A percentile compares a stretch with the other conserved stretches of the same genome.
Conservation (phyloP, 371 early-diverging fungal species). For the Mucor indicus region DNA sequence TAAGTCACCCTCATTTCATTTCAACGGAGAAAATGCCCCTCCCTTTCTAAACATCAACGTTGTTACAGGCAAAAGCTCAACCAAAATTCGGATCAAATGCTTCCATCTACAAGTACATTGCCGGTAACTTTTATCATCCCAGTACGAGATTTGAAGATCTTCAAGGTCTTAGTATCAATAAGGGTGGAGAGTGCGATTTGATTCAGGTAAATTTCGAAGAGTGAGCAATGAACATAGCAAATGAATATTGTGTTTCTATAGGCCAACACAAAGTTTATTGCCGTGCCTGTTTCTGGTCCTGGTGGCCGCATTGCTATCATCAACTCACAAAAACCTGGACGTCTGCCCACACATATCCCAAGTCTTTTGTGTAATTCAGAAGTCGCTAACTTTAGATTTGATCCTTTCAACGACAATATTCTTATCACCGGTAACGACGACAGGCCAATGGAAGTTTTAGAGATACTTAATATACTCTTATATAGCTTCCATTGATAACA, state of each 20-base stretch:
- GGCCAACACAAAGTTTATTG: constrained; percentile 60
- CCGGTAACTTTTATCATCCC: constrained; percentile 61
- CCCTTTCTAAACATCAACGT: too few species aligned
- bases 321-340: constrained; percentile 60
- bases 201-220: constrained; percentile 59
- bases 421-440: constrained; percentile 49
- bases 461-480: neutral
- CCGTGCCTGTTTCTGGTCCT: constrained; percentile 70
- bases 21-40: too few species aligned
- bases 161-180: constrained; percentile 55
- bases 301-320: constrained; percentile 82
- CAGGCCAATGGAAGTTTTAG: neutral
- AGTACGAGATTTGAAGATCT: constrained; percentile 67
- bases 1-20: too few species aligned
- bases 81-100: constrained; percentile 31
- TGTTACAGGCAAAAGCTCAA: neutral
- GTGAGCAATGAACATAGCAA: too few species aligned
- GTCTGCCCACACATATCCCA: constrained; percentile 66
- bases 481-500: constrained; percentile 66
- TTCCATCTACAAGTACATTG: constrained; percentile 63
- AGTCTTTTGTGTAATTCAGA: constrained; percentile 54
- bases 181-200: constrained; percentile 65
- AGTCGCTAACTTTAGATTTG: constrained; percentile 61
- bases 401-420: constrained; percentile 64
- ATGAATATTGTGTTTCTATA: constrained; percentile 9